Base-by-base conservation (phyloP, 805 yeast species). In the Sungouiozyma ichnusensis region DNA sequence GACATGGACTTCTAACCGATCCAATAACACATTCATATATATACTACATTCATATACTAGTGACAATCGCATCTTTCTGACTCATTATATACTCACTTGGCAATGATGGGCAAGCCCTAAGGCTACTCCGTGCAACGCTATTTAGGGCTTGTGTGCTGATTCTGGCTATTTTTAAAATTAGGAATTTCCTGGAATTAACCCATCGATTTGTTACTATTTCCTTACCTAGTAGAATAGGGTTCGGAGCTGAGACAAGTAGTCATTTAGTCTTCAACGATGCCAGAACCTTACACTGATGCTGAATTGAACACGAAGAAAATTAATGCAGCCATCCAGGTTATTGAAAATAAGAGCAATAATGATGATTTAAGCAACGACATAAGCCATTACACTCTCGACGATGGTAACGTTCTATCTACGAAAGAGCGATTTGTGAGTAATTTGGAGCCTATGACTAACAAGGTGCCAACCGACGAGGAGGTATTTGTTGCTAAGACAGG, bases 371-470 rank as follows among this genome's bases (percentile, higher is more conserved):
- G 16, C 14, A 27, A 32, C 36, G 77, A 72, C 50, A 52, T 59
- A 36, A 57, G 69, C 3, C 48, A 62, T 3, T 70, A 72, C 42
- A 63, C 63, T 4, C 58, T 72, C 44, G 83, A 77, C 37, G 76
- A 73, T 39, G 81, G 81, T 6, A 62, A 63, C 20, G 48, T 51
- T 19, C 64, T 69, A 9, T 65, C 73, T 6, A 78, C 85, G 5
- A 65, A 58, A 20, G 74, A 70, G 8, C 60, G 85, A 39, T 73
- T 71, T 14, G 71, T 74, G 14, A 58, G 51, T 16, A 43, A 65
- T 3, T 88, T 87, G 3, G 66, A 72, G 0, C 78, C 87, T 2
- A 87, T 95, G 0, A 82, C 83, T 1, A 62, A 76, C 7, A 62
- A 63, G 37, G 67, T 67, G 15, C 96, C 96, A 0, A 60, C 72